Conservation (phyloP, 768 basidiomycete species). For the Kockovaella imperatae region DNA sequence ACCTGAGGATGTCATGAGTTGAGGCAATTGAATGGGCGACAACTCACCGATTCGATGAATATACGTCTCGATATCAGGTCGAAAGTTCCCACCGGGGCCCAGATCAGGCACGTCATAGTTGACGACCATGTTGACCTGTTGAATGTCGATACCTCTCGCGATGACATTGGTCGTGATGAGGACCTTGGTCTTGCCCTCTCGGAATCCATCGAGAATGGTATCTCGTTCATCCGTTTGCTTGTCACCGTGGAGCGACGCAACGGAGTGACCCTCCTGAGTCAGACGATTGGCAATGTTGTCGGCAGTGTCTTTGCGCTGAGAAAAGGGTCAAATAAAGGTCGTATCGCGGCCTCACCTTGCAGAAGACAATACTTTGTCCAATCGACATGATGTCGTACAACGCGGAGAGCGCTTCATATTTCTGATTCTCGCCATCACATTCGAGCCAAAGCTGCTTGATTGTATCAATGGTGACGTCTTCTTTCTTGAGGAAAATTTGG, state of each 20-base stretch:
- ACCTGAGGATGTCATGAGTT: constrained; percentile 49
- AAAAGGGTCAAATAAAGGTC: not conserved
- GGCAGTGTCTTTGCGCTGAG: constrained; percentile 78
- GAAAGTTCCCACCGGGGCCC: constrained; percentile 49
- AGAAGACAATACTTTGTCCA: constrained; percentile 98
- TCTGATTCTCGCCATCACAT: constrained; percentile 79
- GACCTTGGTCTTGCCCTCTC: constrained; percentile 92
- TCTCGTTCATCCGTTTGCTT: constrained; percentile 88
- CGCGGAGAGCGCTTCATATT: constrained; percentile 89
- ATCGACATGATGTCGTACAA: constrained; percentile 86
- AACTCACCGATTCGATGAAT: constrained; percentile 87
- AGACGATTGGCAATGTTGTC: constrained; percentile 86
- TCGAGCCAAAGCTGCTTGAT: constrained; percentile 99
- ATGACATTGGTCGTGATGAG: constrained; percentile 98
- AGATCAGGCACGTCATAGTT: constrained; percentile 82
- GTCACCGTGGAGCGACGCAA: constrained; percentile 88
- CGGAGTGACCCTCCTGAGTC: constrained; percentile 88
- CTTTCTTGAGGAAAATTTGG: constrained; percentile 89
- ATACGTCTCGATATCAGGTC: constrained; percentile 90
- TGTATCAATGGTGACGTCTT: constrained; percentile 85
- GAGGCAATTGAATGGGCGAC: not conserved
- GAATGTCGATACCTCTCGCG: constrained; percentile 94
- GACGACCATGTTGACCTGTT: constrained; percentile 99
- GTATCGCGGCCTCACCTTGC: constrained; percentile 55
- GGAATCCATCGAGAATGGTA: constrained; percentile 84